A percentile compares a stretch with the other conserved stretches of the same genome.
Evolutionary conservation across 2,329 filamentous ascomycete species (phyloP).

Genomic region (Colletotrichum sp.): DNA sequence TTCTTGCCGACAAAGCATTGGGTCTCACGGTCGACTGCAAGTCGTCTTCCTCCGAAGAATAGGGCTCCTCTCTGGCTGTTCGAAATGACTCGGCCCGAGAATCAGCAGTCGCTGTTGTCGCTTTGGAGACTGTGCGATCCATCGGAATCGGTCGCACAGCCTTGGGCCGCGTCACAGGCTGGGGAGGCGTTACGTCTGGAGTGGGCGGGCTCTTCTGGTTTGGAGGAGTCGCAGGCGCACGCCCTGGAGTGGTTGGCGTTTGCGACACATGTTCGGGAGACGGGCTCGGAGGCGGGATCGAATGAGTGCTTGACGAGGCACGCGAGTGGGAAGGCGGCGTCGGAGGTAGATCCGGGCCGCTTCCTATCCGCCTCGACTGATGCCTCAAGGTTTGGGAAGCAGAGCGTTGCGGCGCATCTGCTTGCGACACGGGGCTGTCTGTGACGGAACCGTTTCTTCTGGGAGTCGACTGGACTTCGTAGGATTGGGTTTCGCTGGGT

Average conservation of each 20-base stretch:
- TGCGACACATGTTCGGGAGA: conserved; percentile 39
- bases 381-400: conserved; percentile 45
- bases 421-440: not conserved
- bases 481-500: not conserved
- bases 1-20: conserved; percentile 40
- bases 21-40: conserved; percentile 44
- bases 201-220: conserved; percentile 73
- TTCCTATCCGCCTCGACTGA: conserved; percentile 44
- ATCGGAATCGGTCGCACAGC: conserved; percentile 48
- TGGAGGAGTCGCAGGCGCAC: conserved; percentile 61
- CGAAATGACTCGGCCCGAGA: conserved; percentile 73
- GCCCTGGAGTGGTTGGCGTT: conserved; percentile 41
- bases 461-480: conserved; percentile 17
- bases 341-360: conserved; percentile 59
- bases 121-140: conserved; percentile 56
- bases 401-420: conserved; percentile 34
- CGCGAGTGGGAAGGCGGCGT: conserved; percentile 67
- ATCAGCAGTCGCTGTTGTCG: conserved; percentile 60
- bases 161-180: conserved; percentile 47
- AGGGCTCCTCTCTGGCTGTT: conserved; percentile 70
- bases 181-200: conserved; percentile 76
- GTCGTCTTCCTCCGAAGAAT: conserved; percentile 65
- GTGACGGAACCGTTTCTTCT: conserved; percentile 20
- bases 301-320: conserved; percentile 57
- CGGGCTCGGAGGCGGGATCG: conserved; percentile 46